A percentile compares a stretch with the other conserved stretches of the same genome.
phyloP scores from a whole-genome alignment of 2,329 filamentous ascomycete species.

The Fusarium irregulare region DNA sequence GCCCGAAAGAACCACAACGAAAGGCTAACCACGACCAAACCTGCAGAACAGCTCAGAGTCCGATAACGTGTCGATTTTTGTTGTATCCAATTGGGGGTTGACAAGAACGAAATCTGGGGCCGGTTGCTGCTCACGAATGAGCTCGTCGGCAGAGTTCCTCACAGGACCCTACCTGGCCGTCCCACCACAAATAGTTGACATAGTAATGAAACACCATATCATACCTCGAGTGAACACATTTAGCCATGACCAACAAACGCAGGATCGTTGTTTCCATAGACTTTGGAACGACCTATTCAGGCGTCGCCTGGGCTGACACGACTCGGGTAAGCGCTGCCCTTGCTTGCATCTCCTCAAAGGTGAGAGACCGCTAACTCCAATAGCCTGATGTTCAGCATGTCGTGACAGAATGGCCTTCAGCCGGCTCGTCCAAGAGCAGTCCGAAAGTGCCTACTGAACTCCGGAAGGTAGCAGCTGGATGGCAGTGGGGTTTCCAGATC shows the following conservation, averaged over 20 bases:
- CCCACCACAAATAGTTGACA: conserved; percentile 37
- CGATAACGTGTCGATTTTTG: conserved; percentile 23
- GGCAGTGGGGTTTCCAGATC: conserved; percentile 64
- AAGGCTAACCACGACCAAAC: conserved; percentile 21
- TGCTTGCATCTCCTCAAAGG: not conserved
- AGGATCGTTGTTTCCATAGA: conserved; percentile 65
- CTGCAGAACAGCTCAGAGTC: conserved; percentile 32
- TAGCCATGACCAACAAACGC: conserved; percentile 47
- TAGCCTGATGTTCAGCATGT: conserved; percentile 55
- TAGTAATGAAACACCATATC: conserved; percentile 36
- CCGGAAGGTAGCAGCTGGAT: conserved; percentile 54
- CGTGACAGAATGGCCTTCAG: conserved; percentile 59
- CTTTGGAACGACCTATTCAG: conserved; percentile 68
- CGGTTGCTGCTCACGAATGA: conserved; percentile 25
- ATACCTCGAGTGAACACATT: conserved; percentile 26
- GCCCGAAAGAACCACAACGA: conserved; percentile 31
- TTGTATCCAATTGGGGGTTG: conserved; percentile 27
- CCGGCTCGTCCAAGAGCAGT: conserved; percentile 49
- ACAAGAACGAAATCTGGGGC: conserved; percentile 34
- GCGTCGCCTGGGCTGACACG: conserved; percentile 64
- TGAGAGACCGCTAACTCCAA: conserved; percentile 39
- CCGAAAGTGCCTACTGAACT: conserved; percentile 63
- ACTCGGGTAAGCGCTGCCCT: conserved; percentile 48
- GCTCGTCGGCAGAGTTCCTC: conserved; percentile 22
- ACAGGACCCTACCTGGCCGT: conserved; percentile 28